A percentile compares a stretch with the other conserved stretches of the same genome.
Conservation (phyloP, 305 asterid species). For the Fraxinus ornus region DNA sequence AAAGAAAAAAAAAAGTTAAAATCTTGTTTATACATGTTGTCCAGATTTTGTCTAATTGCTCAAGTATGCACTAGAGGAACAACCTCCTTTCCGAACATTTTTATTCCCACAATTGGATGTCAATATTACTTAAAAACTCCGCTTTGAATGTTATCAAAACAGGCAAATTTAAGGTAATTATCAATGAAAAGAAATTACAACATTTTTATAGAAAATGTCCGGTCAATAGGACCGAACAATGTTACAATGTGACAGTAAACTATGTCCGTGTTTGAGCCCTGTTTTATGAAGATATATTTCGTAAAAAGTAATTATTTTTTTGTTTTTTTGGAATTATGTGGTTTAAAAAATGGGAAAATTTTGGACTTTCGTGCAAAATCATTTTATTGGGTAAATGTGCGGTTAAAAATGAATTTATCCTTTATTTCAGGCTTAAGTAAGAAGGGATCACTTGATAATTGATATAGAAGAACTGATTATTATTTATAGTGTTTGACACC, state of each 20-base stretch:
- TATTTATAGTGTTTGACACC: too few relatives aligned
- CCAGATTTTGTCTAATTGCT: neutral
- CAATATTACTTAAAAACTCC: neutral
- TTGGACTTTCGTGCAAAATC: neutral
- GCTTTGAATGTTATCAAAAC: neutral
- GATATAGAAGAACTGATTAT: neutral
- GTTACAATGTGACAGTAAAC: neutral
- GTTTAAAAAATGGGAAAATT: neutral
- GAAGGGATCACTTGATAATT: neutral
- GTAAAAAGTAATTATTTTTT: too few relatives aligned
- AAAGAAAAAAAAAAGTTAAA: too few relatives aligned
- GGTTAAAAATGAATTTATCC: too few relatives aligned
- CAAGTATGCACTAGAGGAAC: neutral
- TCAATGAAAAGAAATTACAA: neutral
- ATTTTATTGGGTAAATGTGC: neutral
- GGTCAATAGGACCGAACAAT: neutral
- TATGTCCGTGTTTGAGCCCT: neutral
- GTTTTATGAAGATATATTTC: neutral
- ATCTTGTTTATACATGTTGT: neutral
- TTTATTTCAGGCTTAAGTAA: neutral
- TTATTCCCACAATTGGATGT: neutral
- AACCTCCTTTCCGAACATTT: neutral
- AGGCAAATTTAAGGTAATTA: neutral
- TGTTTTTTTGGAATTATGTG: neutral
- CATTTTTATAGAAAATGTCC: neutral